These are phyloP conservation scores for Vaccinium darrowii DNA, from an alignment of 148 eudicot species.

Conservation along the genomic window DNA sequence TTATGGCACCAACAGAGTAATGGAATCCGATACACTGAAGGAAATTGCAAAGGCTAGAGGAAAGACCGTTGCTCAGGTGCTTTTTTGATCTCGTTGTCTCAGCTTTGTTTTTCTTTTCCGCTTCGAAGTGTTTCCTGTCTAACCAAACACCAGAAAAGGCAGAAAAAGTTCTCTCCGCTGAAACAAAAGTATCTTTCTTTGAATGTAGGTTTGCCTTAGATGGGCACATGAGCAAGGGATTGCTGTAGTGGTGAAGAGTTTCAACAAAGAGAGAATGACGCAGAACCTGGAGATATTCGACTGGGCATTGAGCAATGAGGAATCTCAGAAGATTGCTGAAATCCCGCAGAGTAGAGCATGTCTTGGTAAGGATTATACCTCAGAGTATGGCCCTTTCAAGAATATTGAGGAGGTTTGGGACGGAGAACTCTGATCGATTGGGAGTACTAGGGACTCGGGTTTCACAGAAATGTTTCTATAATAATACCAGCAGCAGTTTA, in stretches of 20 bases:
- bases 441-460: not conserved
- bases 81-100: not conserved
- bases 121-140: not conserved
- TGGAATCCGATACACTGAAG: slow-evolving; percentile 44
- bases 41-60: slow-evolving; percentile 51
- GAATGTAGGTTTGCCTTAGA: slow-evolving; percentile 43
- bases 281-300: slow-evolving; percentile 46
- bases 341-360: slow-evolving; percentile 47
- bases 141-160: not conserved
- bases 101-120: not conserved
- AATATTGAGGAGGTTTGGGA: slow-evolving; percentile 57
- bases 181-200: not conserved
- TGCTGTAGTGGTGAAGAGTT: slow-evolving; percentile 19
- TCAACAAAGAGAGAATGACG: slow-evolving; percentile 57
- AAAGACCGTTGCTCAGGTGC: slow-evolving; percentile 60
- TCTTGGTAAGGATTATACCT: slow-evolving; percentile 44
- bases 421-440: not conserved
- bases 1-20: slow-evolving; percentile 45
- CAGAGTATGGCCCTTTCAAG: slow-evolving; percentile 42
- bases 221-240: slow-evolving; percentile 60
- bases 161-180: not conserved
- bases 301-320: slow-evolving; percentile 44
- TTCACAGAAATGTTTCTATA: not conserved
- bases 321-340: slow-evolving; percentile 34
- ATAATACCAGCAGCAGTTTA: not conserved